These are phyloP conservation scores for Hsuehochloa calcarea DNA, from an alignment of 176 grass and related monocot species.

Conservation along the genomic window DNA sequence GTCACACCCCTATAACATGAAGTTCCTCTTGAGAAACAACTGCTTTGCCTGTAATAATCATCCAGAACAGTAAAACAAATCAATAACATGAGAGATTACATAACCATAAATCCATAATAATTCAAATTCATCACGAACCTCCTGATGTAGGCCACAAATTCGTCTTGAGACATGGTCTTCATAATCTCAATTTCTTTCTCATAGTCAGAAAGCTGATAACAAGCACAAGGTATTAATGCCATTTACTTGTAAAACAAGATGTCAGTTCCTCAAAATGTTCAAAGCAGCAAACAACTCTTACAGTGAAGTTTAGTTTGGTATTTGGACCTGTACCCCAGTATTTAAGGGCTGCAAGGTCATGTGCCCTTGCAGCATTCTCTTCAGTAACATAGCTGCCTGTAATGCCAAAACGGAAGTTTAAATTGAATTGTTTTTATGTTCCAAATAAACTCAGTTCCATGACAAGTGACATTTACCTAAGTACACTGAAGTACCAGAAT, in stretches of 20 bases:
- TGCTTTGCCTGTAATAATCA: constrained; percentile 71
- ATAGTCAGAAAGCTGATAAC: constrained; percentile 67
- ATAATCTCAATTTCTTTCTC: constrained; percentile 81
- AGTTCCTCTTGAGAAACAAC: constrained; percentile 97
- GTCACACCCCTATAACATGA: constrained; percentile 88
- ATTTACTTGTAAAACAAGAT: constrained; percentile 26
- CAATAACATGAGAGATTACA: not conserved
- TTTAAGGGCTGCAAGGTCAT: constrained; percentile 94
- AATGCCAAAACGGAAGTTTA: constrained; percentile 31
- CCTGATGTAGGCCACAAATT: constrained; percentile 89
- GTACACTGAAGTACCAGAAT: constrained; percentile 67
- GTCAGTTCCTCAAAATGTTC: constrained; percentile 7
- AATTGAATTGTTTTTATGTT: constrained; percentile 17
- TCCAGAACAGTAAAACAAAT: constrained; percentile 6
- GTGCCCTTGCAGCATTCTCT: constrained; percentile 89
- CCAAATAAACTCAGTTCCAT: constrained; percentile 9
- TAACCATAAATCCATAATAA: not conserved
- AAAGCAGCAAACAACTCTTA: constrained; percentile 40
- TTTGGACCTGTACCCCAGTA: constrained; percentile 70
- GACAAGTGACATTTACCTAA: constrained; percentile 52
- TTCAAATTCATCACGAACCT: constrained; percentile 48
- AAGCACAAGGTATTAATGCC: constrained; percentile 1
- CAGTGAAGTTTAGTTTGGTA: constrained; percentile 86
- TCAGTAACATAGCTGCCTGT: constrained; percentile 96
- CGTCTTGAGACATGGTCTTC: constrained; percentile 86